Base-by-base conservation (phyloP, 2,329 filamentous ascomycete species). In the Claviceps purpurea region DNA sequence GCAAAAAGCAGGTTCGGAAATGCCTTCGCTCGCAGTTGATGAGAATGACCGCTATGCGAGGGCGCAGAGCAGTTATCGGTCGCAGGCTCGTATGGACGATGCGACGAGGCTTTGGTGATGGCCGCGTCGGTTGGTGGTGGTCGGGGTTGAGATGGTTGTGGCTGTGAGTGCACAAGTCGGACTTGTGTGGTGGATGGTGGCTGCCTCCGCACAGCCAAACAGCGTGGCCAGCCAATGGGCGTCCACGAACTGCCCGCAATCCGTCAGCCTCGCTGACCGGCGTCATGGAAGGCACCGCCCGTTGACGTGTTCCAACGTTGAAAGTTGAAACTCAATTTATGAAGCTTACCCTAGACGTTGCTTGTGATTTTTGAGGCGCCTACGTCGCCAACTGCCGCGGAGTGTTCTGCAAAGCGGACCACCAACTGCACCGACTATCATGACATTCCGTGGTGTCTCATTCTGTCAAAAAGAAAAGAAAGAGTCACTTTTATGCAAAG, bases 1-100 rank as follows among this genome's bases (percentile, higher is more conserved):
- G 16, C 47, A n/a, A 42, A 11, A 22, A n/a, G 24, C 16, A 34
- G 14, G 2, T 13, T 22, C n/a, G 26, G 13, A 20, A 10, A 30
- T 16, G n/a, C 39, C 14, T 40, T 16, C 40, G 40, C 13, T 44
- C 26, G 26, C 16, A 52, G 38, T 16, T 30, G 43, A 18, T 18
- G 40, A 4, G 45, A 30, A 41, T 22, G 41, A 20, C 47, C 30
- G 47, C 51, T 52, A 47, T 52, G 47, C 41, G 47, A 52, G 44
- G 26, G 18, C 20, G 38, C 46, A 41, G 39, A 46, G 47, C 40
- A 38, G 47, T 26, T 26, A 30, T 49, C 39, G 47, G 39, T 37
- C 39, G 51, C 51, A 46, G 47, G 37, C 51, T 50, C 34, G 18
- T 20, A n/a, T 26, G 18, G 22, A 50, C 37, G 47, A 50, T 41